Evolutionary conservation across 2,329 filamentous ascomycete species (phyloP).

Genomic region (Ophiobolus disseminans): DNA sequence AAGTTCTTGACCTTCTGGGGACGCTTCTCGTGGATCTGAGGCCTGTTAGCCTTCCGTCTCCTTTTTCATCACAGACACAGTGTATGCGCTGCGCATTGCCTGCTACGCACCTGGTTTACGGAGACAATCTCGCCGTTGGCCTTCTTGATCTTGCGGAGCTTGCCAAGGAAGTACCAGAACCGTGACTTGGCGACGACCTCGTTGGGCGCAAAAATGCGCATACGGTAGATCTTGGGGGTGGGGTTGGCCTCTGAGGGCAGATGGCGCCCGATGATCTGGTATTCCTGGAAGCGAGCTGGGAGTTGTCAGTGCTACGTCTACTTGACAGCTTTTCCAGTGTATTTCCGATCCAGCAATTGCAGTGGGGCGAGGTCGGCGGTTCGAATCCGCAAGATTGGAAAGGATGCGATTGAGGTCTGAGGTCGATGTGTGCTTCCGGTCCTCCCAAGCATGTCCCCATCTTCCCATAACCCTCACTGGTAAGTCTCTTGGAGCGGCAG

Average conservation of each 20-base stretch:
- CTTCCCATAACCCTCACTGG: neutral
- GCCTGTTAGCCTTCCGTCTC: constrained; percentile 19
- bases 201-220: constrained; percentile 99
- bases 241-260: constrained; percentile 97
- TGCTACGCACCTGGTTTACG: constrained; percentile 83
- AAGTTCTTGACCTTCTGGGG: constrained; percentile 99
- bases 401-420: too few relatives aligned
- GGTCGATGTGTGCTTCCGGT: too few relatives aligned
- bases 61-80: neutral
- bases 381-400: too few relatives aligned
- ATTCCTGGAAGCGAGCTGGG: constrained; percentile 98
- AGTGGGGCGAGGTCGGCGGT: constrained; percentile 8
- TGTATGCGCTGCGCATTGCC: neutral
- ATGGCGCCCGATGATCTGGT: constrained; percentile 99
- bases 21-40: constrained; percentile 96
- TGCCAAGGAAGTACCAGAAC: constrained; percentile 99
- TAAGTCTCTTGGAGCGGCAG: too few relatives aligned
- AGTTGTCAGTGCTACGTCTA: constrained; percentile 39
- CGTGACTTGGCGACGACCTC: constrained; percentile 98
- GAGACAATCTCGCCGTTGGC: constrained; percentile 98
- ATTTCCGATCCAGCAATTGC: constrained; percentile 39
- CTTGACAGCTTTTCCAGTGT: constrained; percentile 1
- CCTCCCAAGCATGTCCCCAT: too few relatives aligned
- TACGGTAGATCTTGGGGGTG: constrained; percentile 98
- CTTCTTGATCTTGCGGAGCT: constrained; percentile 99